Base-by-base conservation (phyloP, 2,329 filamentous ascomycete species). In the Apiospora hydei region DNA sequence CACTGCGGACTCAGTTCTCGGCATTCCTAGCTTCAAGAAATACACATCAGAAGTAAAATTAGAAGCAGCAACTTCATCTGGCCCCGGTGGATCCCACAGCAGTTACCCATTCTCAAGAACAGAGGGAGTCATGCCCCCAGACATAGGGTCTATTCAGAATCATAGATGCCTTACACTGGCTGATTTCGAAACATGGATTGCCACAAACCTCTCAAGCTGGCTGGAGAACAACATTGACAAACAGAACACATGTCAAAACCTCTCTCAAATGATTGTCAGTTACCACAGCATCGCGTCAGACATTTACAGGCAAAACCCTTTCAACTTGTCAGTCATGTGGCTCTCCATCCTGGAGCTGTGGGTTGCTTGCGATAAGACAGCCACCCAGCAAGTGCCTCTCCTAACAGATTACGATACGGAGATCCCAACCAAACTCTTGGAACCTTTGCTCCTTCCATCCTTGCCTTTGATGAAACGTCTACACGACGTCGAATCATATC, bases 281-380 rank as follows among this genome's bases (percentile, higher is more conserved):
- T 69, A 69, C 34, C 14, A 34, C 26, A 10, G 4, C 10, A 2
- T 16, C 7, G 68, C 68, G 0, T 49, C 43, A 2, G 6, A 11
- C 24, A n/a, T 7, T 1, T 69, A 69, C 24, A 43, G 24, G n/a
- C 16, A 51, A 1, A 69, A 69, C 7, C 68, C 68, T 1, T n/a
- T 69, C 46, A 69, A 69, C 16, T 8, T 69, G 21, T 69, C 68
- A 24, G 14, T 51, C 34, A 69, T 69, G 68, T 69, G 68, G 68
- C 47, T 69, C 13, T 43, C 43, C 3, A 51, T 24, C 26, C 11
- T 69, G 68, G 68, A 69, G n/a, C 21, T 69, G 8, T 69, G 68
- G 68, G 46, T 69, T 43, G 68, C 68, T n/a, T 49, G 44, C 18
- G 68, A 69, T 21, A 26, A 38, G 11, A 18, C 46, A 38, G 46